phyloP scores from a whole-genome alignment of 192 early-diverging fungal genomes.

The Dissophora ornata region DNA sequence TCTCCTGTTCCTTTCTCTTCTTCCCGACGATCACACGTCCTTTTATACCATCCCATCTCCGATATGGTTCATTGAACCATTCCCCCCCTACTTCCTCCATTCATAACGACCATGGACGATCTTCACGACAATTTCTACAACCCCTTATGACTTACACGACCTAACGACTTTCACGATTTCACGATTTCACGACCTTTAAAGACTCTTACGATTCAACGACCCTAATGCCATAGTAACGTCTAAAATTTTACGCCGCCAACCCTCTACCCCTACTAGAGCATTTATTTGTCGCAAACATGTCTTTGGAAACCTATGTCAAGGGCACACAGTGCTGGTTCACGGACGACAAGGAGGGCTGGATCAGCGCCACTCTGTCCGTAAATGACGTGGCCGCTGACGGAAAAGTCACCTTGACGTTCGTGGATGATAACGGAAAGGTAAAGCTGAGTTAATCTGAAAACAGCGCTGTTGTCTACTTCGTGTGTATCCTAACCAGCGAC shows the following conservation, averaged over 20 bases:
- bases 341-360: constrained; percentile 89
- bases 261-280: neutral
- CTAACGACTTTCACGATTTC: constrained; percentile 1
- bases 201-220: neutral
- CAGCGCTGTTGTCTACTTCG: too few relatives aligned
- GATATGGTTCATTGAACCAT: too few relatives aligned
- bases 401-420: constrained; percentile 72
- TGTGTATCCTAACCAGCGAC: too few relatives aligned
- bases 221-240: constrained; percentile 12
- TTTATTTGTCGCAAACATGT: constrained; percentile 23
- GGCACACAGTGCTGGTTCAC: constrained; percentile 90
- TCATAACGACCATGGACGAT: too few relatives aligned
- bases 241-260: constrained; percentile 8
- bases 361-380: constrained; percentile 71
- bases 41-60: too few relatives aligned
- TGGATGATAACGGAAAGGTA: constrained; percentile 70
- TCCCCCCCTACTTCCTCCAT: too few relatives aligned
- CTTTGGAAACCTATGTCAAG: constrained; percentile 75
- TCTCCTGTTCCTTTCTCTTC: too few relatives aligned
- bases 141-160: constrained; percentile 9
- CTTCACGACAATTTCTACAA: too few relatives aligned
- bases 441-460: too few relatives aligned
- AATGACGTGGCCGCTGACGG: constrained; percentile 67
- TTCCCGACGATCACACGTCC: too few relatives aligned
- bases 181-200: neutral